Conservation (phyloP, 768 basidiomycete genomes). For the Suillus cothurnatus region DNA sequence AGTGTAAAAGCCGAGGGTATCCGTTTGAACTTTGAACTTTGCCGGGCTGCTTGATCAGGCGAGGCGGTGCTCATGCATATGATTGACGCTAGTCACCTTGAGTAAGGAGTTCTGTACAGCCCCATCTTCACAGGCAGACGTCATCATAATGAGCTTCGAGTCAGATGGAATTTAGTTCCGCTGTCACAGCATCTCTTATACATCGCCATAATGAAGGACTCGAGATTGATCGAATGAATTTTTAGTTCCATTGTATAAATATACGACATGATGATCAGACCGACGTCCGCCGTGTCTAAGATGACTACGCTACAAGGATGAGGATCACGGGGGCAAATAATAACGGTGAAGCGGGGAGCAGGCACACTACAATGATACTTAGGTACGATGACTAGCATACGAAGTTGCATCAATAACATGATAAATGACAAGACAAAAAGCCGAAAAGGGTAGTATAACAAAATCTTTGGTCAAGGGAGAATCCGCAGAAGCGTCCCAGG, state of each 20-base stretch:
- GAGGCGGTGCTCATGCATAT: slow-evolving; percentile 5
- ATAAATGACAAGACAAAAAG: slow-evolving; percentile 11
- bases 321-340: slow-evolving; percentile 15
- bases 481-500: slow-evolving; percentile 31
- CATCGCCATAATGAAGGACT: background rate
- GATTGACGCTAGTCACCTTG: background rate
- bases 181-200: background rate
- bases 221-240: slow-evolving; percentile 1
- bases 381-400: slow-evolving; percentile 14
- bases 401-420: slow-evolving; percentile 12
- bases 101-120: background rate
- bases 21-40: slow-evolving; percentile 5
- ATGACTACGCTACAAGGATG: slow-evolving; percentile 33
- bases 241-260: slow-evolving; percentile 31
- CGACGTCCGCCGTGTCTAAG: slow-evolving; percentile 32
- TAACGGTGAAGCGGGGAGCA: slow-evolving; percentile 1
- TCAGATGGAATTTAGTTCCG: slow-evolving; percentile 1
- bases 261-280: slow-evolving; percentile 19
- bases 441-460: slow-evolving; percentile 14
- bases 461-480: slow-evolving; percentile 13
- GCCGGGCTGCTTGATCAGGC: background rate
- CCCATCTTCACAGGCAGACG: background rate
- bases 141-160: background rate
- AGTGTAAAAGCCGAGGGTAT: slow-evolving; percentile 1
- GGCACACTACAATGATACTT: slow-evolving; percentile 11